Base-by-base conservation (phyloP, 306 rosid species). In the Senna siamea region DNA sequence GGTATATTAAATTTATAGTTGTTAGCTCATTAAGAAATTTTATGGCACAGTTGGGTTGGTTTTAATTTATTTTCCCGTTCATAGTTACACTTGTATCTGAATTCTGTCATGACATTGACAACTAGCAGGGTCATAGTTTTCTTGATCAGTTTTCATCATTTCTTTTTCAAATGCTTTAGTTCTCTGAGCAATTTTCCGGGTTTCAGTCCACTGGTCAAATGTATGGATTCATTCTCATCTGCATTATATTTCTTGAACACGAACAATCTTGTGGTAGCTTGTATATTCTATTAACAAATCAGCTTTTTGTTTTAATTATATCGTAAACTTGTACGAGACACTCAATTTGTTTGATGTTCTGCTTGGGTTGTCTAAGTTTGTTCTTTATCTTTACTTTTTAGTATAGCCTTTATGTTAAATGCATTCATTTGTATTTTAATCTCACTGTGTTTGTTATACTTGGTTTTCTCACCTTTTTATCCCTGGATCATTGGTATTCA, bases 31-130 rank as follows among this genome's bases (percentile, higher is more conserved):
- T 72, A 35, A 60, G 66, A 75, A 79, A 58, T 85, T 75, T 81
- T 68, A 64, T 75, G 68, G 47, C 56, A 80, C 74, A 60, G 84
- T 82, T 87, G 76, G 88, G 84, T 78, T 79, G 85, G 90, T 79
- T 32, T 59, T 66, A 75, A 66, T 81, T 89, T 73, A 64, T 79
- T 72, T 65, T 61, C 60, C 12, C 22, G 51, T 76, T 79, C 56
- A 52, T 26, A 64, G 67, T 65, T 75, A 40, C 19, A 6, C 19
- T 56, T 70, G 51, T 62, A 65, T 22, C 19, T 30, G 56, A 53
- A 57, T 59, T 70, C 23, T 19, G 43, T 66, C 44, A 34, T 71
- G 58, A 55, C 69, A 44, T 15, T 53, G 68, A 4, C 30, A 57
- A 76, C 72, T 44, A 20, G 63, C 20, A 8, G 23, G 77, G 69